phyloP scores from a whole-genome alignment of 148 eudicot genomes.

The Rhododendron vialii region DNA sequence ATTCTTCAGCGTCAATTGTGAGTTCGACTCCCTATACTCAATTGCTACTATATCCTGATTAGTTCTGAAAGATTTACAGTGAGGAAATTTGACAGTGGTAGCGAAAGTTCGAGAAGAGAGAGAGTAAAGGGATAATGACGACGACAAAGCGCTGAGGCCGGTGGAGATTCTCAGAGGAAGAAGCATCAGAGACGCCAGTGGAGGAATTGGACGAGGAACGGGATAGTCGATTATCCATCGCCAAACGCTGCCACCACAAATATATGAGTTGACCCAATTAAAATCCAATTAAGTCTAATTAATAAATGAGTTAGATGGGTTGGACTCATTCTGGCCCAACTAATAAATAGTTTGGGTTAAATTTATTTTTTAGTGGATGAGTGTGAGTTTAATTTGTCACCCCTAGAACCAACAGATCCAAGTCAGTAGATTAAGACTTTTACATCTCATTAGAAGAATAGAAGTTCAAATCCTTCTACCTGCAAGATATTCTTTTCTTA shows the following conservation, averaged over 20 bases:
- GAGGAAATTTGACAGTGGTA: neutral
- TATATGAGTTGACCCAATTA: neutral
- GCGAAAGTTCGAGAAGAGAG: neutral
- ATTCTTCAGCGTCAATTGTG: neutral
- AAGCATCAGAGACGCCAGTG: neutral
- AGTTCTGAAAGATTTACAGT: conserved; percentile 1
- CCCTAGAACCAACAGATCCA: too few species aligned
- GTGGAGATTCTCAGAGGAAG: neutral
- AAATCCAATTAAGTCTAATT: too few species aligned
- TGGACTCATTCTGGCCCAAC: too few species aligned
- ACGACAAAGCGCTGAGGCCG: neutral
- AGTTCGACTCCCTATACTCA: neutral
- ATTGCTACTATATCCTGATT: neutral
- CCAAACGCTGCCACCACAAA: neutral
- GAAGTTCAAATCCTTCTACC: too few species aligned
- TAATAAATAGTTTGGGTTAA: too few species aligned
- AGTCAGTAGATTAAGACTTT: too few species aligned
- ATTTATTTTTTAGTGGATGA: too few species aligned
- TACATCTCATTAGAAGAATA: too few species aligned
- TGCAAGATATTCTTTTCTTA: too few species aligned
- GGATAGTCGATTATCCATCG: neutral
- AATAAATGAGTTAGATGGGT: too few species aligned
- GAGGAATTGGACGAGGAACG: neutral
- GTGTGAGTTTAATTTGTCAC: too few species aligned
- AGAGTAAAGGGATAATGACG: neutral